phyloP scores from a whole-genome alignment of 2,329 filamentous ascomycete species.

The Pseudocercospora crystallina region DNA sequence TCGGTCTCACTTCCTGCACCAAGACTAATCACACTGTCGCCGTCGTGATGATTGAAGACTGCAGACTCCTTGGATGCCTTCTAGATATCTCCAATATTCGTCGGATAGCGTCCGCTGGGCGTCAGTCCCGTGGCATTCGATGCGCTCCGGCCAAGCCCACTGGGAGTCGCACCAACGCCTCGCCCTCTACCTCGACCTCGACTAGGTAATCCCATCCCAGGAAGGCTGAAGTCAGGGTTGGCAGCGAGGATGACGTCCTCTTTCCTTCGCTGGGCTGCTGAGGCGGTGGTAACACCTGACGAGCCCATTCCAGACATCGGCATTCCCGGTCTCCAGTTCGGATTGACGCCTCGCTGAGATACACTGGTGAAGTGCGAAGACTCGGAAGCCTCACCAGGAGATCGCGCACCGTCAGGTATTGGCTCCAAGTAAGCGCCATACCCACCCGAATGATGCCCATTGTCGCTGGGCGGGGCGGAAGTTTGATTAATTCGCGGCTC shows the following conservation, averaged over 20 bases:
- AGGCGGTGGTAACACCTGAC: conserved; percentile 32
- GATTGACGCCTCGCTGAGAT: conserved; percentile 83
- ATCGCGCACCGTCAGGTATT: conserved; percentile 62
- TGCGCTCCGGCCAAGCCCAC: conserved; percentile 8
- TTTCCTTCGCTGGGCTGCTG: conserved; percentile 47
- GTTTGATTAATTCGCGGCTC: conserved; percentile 8
- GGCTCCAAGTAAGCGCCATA: conserved; percentile 53
- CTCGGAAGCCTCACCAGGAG: conserved; percentile 65
- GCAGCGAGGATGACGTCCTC: conserved; percentile 73
- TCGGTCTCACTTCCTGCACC: too few relatives aligned
- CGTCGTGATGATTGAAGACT: too few relatives aligned
- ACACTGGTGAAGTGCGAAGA: conserved; percentile 86
- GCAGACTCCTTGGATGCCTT: too few relatives aligned
- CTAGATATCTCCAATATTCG: neutral
- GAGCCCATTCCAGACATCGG: conserved; percentile 38
- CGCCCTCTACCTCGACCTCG: conserved; percentile 37
- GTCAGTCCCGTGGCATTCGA: conserved; percentile 27
- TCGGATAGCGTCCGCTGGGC: conserved; percentile 35
- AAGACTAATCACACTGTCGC: too few relatives aligned
- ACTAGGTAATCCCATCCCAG: conserved; percentile 43
- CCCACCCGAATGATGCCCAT: conserved; percentile 44
- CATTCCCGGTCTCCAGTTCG: conserved; percentile 70
- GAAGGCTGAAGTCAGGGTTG: conserved; percentile 84
- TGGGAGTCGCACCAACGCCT: conserved; percentile 28
- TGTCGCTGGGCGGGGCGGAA: conserved; percentile 16